Evolutionary conservation across 805 yeast genomes (phyloP).

Genomic region (Saturnispora sekii): DNA sequence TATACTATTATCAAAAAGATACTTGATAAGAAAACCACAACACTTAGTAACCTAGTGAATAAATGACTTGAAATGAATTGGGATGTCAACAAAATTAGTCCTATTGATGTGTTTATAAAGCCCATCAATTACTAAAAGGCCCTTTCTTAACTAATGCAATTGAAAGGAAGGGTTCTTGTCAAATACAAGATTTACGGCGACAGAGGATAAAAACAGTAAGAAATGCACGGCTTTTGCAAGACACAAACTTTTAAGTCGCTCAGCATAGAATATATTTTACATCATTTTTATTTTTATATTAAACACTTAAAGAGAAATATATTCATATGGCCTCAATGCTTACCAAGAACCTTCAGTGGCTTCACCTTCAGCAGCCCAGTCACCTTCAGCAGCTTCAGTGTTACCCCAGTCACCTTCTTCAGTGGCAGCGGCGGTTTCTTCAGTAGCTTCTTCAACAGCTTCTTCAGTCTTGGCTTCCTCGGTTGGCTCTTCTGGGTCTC

Average conservation of each 20-base stretch:
- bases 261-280: background rate
- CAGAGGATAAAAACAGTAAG: background rate
- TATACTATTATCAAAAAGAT: conserved; percentile 1
- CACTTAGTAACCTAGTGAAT: conserved; percentile 4
- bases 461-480: conserved; percentile 53
- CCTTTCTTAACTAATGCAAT: no score
- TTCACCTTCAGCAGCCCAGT: conserved; percentile 34
- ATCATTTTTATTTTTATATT: conserved; percentile 6
- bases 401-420: conserved; percentile 33
- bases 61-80: background rate
- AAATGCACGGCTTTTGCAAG: background rate
- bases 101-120: background rate
- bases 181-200: no score
- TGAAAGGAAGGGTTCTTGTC: no score
- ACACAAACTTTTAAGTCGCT: no score
- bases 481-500: conserved; percentile 99
- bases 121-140: background rate
- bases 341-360: conserved; percentile 28
- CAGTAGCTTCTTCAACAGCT: conserved; percentile 58
- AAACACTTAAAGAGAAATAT: conserved; percentile 6
- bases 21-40: conserved; percentile 1
- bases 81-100: background rate
- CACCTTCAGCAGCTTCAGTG: conserved; percentile 41
- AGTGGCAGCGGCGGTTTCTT: conserved; percentile 33
- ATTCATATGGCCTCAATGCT: conserved; percentile 10